A percentile compares a stretch with the other conserved stretches of the same genome.
These are phyloP conservation scores for Simplicillium sp. DNA, from an alignment of 2,329 filamentous ascomycete genomes.

Conservation along the genomic window DNA sequence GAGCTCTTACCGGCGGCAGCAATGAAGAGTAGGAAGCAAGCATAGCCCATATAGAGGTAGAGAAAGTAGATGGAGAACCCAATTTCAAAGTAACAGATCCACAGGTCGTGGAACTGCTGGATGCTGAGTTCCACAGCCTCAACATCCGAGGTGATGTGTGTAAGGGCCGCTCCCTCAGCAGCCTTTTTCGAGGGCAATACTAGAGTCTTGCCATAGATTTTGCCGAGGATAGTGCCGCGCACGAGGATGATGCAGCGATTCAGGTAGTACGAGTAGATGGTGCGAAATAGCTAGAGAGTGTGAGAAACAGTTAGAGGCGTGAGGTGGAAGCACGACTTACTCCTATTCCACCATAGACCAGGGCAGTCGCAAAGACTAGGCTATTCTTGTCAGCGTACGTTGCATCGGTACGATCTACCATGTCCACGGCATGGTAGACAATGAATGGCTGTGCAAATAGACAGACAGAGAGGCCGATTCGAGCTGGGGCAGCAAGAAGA, in stretches of 20 bases:
- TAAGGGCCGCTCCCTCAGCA: not conserved
- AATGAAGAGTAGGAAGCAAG: not conserved
- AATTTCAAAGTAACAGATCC: not conserved
- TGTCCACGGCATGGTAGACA: not conserved
- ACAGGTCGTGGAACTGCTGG: not conserved
- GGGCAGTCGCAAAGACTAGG: not conserved
- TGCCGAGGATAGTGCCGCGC: not conserved
- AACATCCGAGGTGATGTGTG: not conserved
- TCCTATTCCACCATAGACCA: constrained; percentile 2
- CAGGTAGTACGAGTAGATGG: not conserved
- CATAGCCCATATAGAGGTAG: not conserved
- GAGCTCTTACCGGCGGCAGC: not conserved
- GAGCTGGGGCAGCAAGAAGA: not conserved
- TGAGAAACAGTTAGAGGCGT: not conserved
- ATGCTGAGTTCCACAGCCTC: not conserved
- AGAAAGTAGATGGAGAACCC: not conserved
- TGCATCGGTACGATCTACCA: not conserved
- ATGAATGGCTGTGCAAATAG: constrained; percentile 1
- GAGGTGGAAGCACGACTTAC: not conserved
- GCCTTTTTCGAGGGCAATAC: not conserved
- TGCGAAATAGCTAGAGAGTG: not conserved
- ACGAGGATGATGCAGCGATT: not conserved
- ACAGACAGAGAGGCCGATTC: not conserved
- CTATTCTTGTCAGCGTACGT: not conserved
- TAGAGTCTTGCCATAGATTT: constrained; percentile 1